These are phyloP conservation scores for Hygrocybe coccinea DNA, from an alignment of 768 basidiomycete species.

Conservation along the genomic window DNA sequence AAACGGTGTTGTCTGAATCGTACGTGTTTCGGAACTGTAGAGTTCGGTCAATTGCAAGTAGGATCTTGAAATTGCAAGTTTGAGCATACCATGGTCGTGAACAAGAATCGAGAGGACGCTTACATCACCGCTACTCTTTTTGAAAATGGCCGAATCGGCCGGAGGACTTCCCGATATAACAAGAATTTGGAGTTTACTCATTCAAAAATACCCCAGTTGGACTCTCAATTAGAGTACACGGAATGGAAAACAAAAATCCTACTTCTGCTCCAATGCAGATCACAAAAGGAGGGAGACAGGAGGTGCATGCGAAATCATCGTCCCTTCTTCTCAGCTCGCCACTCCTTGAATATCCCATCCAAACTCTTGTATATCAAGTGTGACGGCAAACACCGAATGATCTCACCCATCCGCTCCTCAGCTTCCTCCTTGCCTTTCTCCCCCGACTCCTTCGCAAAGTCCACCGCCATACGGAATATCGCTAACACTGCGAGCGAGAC, in stretches of 20 bases:
- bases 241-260: not conserved
- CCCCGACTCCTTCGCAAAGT: constrained; percentile 72
- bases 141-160: too few species aligned
- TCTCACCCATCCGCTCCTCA: constrained; percentile 77
- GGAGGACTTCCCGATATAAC: too few species aligned
- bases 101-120: not conserved
- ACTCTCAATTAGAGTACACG: too few species aligned
- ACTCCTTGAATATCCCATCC: constrained; percentile 94
- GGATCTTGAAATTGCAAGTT: not conserved
- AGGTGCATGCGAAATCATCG: too few species aligned
- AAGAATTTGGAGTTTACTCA: too few species aligned
- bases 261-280: not conserved
- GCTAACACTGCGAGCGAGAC: constrained; percentile 90
- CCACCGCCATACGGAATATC: constrained; percentile 78
- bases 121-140: too few species aligned
- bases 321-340: constrained; percentile 79
- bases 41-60: constrained; percentile 7
- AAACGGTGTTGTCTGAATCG: constrained; percentile 97
- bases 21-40: constrained; percentile 89
- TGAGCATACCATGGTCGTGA: constrained; percentile 33
- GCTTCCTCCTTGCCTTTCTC: constrained; percentile 67
- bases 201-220: too few species aligned
- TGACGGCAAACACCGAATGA: constrained; percentile 83
- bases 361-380: constrained; percentile 85
- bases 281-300: constrained; percentile 8